A percentile compares a stretch with the other conserved stretches of the same genome.
Evolutionary conservation across 2,329 filamentous ascomycete species (phyloP).

Genomic region (Botrytis squamosa): DNA sequence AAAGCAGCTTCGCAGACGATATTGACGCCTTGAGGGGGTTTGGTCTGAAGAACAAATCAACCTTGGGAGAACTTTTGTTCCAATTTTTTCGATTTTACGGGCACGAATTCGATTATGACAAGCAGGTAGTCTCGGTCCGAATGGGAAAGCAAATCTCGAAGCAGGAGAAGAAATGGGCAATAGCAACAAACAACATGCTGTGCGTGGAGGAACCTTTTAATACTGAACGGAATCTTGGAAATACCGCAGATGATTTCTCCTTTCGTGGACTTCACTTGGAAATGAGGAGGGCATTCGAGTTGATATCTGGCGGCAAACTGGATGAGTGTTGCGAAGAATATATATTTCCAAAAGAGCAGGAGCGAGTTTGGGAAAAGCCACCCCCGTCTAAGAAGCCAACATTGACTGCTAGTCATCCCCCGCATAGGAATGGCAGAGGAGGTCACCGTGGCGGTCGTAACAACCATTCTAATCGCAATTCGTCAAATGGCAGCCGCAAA

Average conservation of each 20-base stretch:
- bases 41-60: constrained; percentile 77
- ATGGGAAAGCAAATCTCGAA: constrained; percentile 77
- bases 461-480: constrained; percentile 33
- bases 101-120: constrained; percentile 88
- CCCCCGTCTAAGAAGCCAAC: constrained; percentile 52
- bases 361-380: constrained; percentile 54
- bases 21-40: constrained; percentile 70
- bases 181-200: constrained; percentile 74
- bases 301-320: constrained; percentile 75
- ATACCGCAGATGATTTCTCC: constrained; percentile 93
- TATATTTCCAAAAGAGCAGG: constrained; percentile 77
- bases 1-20: constrained; percentile 84
- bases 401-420: constrained; percentile 55
- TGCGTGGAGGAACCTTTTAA: constrained; percentile 99
- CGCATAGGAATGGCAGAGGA: constrained; percentile 40
- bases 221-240: constrained; percentile 81
- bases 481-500: constrained; percentile 36
- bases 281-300: constrained; percentile 81
- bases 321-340: constrained; percentile 84
- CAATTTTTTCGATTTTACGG: constrained; percentile 95
- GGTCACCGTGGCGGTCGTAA: constrained; percentile 34
- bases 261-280: constrained; percentile 90
- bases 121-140: constrained; percentile 79
- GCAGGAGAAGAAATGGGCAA: constrained; percentile 84
- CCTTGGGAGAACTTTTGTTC: constrained; percentile 83